phyloP scores from a whole-genome alignment of 2,329 filamentous ascomycete genomes.

The Ambrosiella cleistominuta region DNA sequence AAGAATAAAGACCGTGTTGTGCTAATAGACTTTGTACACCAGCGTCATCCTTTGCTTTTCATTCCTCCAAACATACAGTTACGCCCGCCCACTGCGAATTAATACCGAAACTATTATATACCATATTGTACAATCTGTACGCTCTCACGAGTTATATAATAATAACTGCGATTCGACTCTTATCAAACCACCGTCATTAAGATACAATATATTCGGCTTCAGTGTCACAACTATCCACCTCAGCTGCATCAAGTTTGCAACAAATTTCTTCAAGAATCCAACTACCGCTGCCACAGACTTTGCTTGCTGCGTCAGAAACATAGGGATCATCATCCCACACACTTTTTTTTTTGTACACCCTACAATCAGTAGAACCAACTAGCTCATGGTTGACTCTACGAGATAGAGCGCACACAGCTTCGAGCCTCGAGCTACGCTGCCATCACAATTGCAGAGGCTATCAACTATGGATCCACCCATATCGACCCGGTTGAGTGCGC shows the following conservation, averaged over 20 bases:
- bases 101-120: background rate
- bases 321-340: background rate
- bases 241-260: too few relatives aligned
- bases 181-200: too few relatives aligned
- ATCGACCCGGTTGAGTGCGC: constrained; percentile 37
- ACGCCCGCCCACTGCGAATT: background rate
- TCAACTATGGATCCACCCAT: constrained; percentile 18
- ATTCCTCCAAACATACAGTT: background rate
- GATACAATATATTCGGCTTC: too few relatives aligned
- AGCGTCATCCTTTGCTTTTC: background rate
- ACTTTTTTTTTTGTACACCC: background rate
- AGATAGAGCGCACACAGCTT: constrained; percentile 7
- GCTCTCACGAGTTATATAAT: background rate
- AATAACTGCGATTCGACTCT: background rate
- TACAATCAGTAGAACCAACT: background rate
- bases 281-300: too few relatives aligned
- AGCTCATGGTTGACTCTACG: constrained; percentile 4
- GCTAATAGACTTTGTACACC: background rate
- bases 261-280: too few relatives aligned
- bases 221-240: too few relatives aligned
- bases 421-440: constrained; percentile 6
- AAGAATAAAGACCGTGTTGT: background rate
- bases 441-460: background rate
- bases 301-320: background rate
- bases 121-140: background rate